Evolutionary conservation across 2,329 filamentous ascomycete species (phyloP).

Genomic region (Coccinonectria pachysandricola): DNA sequence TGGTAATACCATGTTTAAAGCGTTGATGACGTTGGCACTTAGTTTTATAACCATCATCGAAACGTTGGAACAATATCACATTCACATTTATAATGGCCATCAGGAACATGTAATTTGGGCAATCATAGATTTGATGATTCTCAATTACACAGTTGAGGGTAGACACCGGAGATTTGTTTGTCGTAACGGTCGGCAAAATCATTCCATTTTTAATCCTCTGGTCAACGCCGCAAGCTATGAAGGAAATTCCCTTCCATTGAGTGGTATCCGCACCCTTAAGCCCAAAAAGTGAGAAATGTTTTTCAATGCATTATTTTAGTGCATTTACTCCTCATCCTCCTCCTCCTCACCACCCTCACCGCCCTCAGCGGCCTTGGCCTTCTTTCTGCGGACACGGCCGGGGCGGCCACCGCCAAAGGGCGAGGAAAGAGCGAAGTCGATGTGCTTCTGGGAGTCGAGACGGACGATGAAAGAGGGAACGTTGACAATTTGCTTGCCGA

Average conservation of each 20-base stretch:
- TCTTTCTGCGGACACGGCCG: slow-evolving; percentile 98
- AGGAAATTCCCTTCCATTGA: slow-evolving; percentile 30
- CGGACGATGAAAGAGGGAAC: slow-evolving; percentile 99
- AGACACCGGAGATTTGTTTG: slow-evolving; percentile 12
- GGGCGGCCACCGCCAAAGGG: slow-evolving; percentile 95
- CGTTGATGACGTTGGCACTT: no score
- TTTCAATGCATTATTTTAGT: slow-evolving; percentile 21
- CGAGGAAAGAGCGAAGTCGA: slow-evolving; percentile 96
- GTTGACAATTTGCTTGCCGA: slow-evolving; percentile 99
- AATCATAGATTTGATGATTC: slow-evolving; percentile 10
- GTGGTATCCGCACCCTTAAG: slow-evolving; percentile 25
- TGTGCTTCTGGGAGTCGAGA: slow-evolving; percentile 99
- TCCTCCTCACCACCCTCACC: slow-evolving; percentile 71
- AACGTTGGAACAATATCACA: no score
- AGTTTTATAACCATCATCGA: no score
- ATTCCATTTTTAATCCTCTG: slow-evolving; percentile 38
- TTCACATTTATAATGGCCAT: no score
- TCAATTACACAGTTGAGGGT: slow-evolving; percentile 17
- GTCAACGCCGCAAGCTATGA: slow-evolving; percentile 44
- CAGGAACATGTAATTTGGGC: no score
- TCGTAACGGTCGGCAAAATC: slow-evolving; percentile 24
- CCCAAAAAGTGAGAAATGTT: slow-evolving; percentile 20
- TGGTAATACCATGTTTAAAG: no score
- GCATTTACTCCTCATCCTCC: slow-evolving; percentile 67
- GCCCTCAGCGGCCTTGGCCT: slow-evolving; percentile 91